Evolutionary conservation across 1,284 basidiomycete genomes (phyloP).

Genomic region (Sporisorium iseilematis-ciliati): DNA sequence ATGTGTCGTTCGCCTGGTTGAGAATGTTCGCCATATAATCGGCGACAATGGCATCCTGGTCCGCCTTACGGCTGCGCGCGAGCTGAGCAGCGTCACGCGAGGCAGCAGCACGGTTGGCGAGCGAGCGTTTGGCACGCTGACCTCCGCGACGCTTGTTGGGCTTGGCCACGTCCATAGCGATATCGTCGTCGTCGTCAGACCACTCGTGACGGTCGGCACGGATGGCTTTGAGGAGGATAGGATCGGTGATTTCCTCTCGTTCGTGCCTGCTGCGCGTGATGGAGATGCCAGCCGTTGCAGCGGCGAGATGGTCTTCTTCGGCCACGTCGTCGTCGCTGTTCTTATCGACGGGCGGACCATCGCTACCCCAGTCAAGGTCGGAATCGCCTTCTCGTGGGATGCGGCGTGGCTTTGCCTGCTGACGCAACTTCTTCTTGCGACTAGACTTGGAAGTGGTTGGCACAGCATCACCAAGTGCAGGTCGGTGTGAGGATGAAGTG

Average conservation of each 20-base stretch:
- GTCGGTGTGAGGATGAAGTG: slow-evolving; percentile 17
- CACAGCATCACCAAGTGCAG: slow-evolving; percentile 42
- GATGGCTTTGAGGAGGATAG: slow-evolving; percentile 44
- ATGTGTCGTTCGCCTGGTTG: slow-evolving; percentile 24
- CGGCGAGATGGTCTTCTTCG: slow-evolving; percentile 30
- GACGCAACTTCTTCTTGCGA: slow-evolving; percentile 18
- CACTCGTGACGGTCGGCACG: slow-evolving; percentile 49
- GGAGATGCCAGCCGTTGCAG: slow-evolving; percentile 45
- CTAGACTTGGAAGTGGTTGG: background rate
- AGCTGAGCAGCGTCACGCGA: slow-evolving; percentile 26
- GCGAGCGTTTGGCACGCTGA: slow-evolving; percentile 40
- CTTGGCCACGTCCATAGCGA: slow-evolving; percentile 16
- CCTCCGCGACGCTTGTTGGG: slow-evolving; percentile 35
- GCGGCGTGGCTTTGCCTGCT: slow-evolving; percentile 23
- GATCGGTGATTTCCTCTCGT: slow-evolving; percentile 23
- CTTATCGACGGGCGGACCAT: slow-evolving; percentile 51
- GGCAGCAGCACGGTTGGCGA: slow-evolving; percentile 21
- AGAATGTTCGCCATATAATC: slow-evolving; percentile 67
- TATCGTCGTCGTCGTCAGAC: slow-evolving; percentile 23
- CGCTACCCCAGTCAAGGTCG: slow-evolving; percentile 66
- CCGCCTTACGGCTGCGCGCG: slow-evolving; percentile 36
- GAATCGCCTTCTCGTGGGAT: slow-evolving; percentile 59
- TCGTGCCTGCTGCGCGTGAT: slow-evolving; percentile 27
- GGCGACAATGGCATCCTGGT: slow-evolving; percentile 61
- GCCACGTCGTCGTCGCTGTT: slow-evolving; percentile 12